Base-by-base conservation (phyloP, 345 rosid species). In the Sisymbrium irio region DNA sequence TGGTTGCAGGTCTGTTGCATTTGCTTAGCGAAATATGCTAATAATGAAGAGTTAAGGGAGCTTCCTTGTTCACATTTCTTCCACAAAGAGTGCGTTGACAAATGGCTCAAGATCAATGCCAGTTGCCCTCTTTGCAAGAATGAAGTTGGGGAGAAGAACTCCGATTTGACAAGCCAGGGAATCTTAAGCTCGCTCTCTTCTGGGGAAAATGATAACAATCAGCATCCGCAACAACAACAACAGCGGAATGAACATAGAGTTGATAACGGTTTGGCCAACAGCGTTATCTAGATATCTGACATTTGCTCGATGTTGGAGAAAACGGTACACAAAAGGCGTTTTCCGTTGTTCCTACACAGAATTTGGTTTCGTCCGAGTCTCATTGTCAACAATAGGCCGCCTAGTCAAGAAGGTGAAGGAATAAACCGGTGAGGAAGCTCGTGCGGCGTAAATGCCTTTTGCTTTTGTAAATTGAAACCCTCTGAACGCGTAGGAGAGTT, bases 41-140 rank as follows among this genome's bases (percentile, higher is more conserved):
- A 95, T 80, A 92, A 92, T 9, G 99, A 92, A 9, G 99, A 95
- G 82, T 79, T 95, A 77, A 85, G 92, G 78, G 99, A 92, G 90
- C 83, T 95, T 55, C 91, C 90, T 0, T 95, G 99, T 63, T 71
- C 80, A 28, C 99, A 95, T 78, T 90, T 88, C 76, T 90, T 95
- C 77, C 99, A 95, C 87, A 87, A 86, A 86, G 99, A 92, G 6
- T 95, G 99, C 40, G 96, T 95, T 22, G 98, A 92, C 61, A 95
- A 90, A 75, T 95, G 99, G 99, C 87, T 95, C 33, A 95, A 90
- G 82, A 95, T 95, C 75, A 92, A 88, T 22, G 97, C 98, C 0
- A 77, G 87, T 4, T 95, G 99, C 76, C 99, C 99, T 54, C 92
- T 95, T 17, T 95, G 99, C 92, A 95, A 95, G 81, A 85, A 78